Conservation (phyloP, 1,284 basidiomycete genomes). For the Wolfiporia cocos region DNA sequence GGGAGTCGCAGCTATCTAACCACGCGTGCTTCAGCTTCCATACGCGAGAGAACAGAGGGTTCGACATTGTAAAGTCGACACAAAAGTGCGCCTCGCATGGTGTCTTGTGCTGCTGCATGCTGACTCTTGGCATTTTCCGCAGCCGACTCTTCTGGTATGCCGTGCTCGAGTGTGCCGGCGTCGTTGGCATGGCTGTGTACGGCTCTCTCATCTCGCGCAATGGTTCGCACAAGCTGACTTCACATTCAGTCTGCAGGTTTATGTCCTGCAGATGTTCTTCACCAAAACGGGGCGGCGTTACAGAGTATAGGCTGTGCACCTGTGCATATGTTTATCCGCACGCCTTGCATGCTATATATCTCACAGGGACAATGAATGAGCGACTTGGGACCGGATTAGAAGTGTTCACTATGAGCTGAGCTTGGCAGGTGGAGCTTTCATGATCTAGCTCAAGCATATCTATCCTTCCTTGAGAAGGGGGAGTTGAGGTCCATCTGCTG, state of each 20-base stretch:
- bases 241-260: constrained; percentile 72
- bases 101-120: constrained; percentile 19
- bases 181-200: constrained; percentile 81
- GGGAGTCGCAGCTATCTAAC: constrained; percentile 10
- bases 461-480: no score
- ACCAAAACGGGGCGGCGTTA: constrained; percentile 81
- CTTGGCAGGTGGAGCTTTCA: no score
- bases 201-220: constrained; percentile 23
- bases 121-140: constrained; percentile 17
- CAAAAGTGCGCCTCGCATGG: constrained; percentile 45
- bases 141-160: constrained; percentile 91
- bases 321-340: no score
- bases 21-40: constrained; percentile 52
- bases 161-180: constrained; percentile 67
- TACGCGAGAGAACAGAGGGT: constrained; percentile 77
- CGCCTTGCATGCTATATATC: no score
- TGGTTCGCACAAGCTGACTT: constrained; percentile 5
- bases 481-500: no score
- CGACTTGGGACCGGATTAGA: no score
- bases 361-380: no score
- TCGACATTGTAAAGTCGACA: constrained; percentile 74
- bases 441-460: no score
- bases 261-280: constrained; percentile 90
- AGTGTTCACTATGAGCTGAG: no score
- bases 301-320: constrained; percentile 77